These are phyloP conservation scores for Aspergillus panamensis DNA, from an alignment of 495 filamentous ascomycete genomes.

Conservation along the genomic window DNA sequence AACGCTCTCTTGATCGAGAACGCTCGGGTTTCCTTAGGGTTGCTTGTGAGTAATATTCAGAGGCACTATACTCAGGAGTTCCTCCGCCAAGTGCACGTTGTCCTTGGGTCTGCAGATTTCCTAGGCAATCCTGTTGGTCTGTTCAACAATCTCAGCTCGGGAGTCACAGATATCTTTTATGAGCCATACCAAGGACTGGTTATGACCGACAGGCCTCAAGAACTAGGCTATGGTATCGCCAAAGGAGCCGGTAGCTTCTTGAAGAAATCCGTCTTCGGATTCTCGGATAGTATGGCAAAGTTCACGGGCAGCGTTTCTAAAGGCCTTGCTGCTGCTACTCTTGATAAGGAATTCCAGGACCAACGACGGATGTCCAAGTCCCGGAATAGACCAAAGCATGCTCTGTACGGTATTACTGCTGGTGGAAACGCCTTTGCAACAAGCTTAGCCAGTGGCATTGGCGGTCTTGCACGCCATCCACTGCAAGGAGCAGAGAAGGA, in stretches of 20 bases:
- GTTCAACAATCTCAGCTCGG: constrained; percentile 97
- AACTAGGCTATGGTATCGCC: constrained; percentile 89
- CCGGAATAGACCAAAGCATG: constrained; percentile 93
- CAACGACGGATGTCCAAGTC: constrained; percentile 89
- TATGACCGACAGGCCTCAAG: constrained; percentile 91
- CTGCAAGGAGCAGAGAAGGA: constrained; percentile 96
- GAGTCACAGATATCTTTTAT: constrained; percentile 96
- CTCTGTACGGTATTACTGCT: constrained; percentile 90
- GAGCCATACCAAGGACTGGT: constrained; percentile 97
- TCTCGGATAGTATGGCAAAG: constrained; percentile 94
- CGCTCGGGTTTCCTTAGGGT: constrained; percentile 80
- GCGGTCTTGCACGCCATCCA: constrained; percentile 87
- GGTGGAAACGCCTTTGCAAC: constrained; percentile 92
- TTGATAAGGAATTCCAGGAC: constrained; percentile 98
- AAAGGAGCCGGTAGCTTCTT: constrained; percentile 96
- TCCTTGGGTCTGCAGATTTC: constrained; percentile 95
- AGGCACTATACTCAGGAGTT: constrained; percentile 95
- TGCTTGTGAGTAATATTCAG: constrained; percentile 77
- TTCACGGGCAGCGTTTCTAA: constrained; percentile 96
- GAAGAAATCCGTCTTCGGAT: constrained; percentile 96
- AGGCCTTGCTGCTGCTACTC: constrained; percentile 85
- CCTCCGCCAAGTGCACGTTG: constrained; percentile 92
- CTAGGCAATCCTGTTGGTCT: constrained; percentile 96
- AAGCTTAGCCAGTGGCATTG: constrained; percentile 88
- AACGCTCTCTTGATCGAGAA: constrained; percentile 96